Base-by-base conservation (phyloP, 1,284 basidiomycete genomes). In the Nidula niveotomentosa region DNA sequence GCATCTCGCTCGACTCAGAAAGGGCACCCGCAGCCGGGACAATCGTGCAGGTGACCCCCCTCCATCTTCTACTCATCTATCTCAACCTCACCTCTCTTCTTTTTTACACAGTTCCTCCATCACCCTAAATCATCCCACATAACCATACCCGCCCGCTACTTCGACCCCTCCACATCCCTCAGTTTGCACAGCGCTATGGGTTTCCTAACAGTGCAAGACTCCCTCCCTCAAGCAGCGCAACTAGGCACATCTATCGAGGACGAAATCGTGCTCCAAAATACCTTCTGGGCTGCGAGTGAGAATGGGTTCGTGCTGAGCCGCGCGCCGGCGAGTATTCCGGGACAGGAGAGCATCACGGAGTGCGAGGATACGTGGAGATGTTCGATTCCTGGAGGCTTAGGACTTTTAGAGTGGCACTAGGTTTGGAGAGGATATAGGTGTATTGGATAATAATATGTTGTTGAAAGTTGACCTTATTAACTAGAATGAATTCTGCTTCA, bases 1-100 rank as follows among this genome's bases (percentile, higher is more conserved):
- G 84, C 0, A 75, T 95, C 13, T 84, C 90, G 0, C 74, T 95
- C 1, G 86, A 90, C 36, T 79, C 83, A 13, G 76, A 83, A 37
- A 76, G 76, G 30, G 83, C 90, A 2, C 84, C 91, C 0, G 62
- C 65, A 0, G 67, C 72, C 1, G 89, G 88, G 3, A 73, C 83
- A 12, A 63, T 65, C 1, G 83, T 92, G n/a, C 83, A 86, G 72
- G 90, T 89, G 59, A 56, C 76, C 62, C 1, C 8, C 15, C 46
- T n/a, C 30, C 17, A 36, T 12, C 13, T 30, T 13, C 18, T 9
- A 18, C 10, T 35, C 35, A 4, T 49, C 48, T 12, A 47, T 17
- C 39, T 48, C 23, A n/a, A 15, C 35, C 15, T n/a, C 6, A 34
- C 5, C 30, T 30, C 30, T 6, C 30, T 30, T 30, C 30, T 30